These are phyloP conservation scores for Pulicaria dysenterica DNA, from an alignment of 129 eudicot genomes.

Conservation along the genomic window DNA sequence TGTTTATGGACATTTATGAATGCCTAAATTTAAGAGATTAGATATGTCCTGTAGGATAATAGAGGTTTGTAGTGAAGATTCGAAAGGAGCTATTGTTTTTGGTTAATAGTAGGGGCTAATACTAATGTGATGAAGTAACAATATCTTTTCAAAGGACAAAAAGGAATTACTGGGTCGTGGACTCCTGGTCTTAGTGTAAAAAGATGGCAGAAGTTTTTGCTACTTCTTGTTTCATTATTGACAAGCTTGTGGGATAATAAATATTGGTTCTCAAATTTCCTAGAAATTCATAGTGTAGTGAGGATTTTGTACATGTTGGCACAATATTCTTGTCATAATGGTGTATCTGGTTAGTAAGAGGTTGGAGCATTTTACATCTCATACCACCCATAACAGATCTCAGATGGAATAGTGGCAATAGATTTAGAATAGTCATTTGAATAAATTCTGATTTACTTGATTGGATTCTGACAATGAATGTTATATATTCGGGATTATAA, in stretches of 20 bases:
- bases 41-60: background rate
- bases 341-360: background rate
- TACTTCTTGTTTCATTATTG: background rate
- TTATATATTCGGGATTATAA: background rate
- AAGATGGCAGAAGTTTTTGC: background rate
- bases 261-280: background rate
- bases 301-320: background rate
- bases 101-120: background rate
- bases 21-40: background rate
- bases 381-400: background rate
- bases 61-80: background rate
- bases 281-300: background rate
- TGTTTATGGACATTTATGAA: background rate
- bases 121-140: conserved; percentile 1
- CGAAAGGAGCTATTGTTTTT: background rate
- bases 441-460: background rate
- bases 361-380: conserved; percentile 7
- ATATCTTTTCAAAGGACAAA: background rate
- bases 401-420: background rate
- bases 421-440: background rate
- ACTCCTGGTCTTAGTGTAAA: background rate
- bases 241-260: background rate
- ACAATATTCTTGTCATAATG: conserved; percentile 16
- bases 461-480: background rate
- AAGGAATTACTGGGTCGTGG: background rate